Conservation (phyloP, 331 rosid genomes). For the Prunus yedoensis region DNA sequence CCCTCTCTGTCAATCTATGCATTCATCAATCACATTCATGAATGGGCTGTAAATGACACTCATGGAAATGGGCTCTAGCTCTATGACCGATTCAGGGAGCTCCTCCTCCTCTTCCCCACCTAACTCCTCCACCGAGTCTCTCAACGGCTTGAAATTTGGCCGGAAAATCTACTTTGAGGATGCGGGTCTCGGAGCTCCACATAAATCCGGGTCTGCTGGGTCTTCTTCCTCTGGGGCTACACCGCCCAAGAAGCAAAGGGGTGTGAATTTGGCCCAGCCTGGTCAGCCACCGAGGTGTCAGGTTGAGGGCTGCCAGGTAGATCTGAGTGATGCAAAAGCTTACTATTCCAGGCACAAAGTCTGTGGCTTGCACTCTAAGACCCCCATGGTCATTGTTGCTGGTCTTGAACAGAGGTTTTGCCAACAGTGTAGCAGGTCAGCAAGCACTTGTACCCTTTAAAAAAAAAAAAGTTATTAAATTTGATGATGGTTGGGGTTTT, state of each 20-base stretch:
- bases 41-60: constrained; percentile 31
- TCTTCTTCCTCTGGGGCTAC: constrained; percentile 26
- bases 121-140: constrained; percentile 55
- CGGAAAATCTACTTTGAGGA: constrained; percentile 75
- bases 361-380: constrained; percentile 81
- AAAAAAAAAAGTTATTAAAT: too few species aligned
- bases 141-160: constrained; percentile 75
- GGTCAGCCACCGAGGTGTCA: constrained; percentile 86
- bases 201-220: constrained; percentile 39
- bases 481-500: neutral
- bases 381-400: constrained; percentile 71
- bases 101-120: constrained; percentile 55
- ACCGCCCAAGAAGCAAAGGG: constrained; percentile 51
- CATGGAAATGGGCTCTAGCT: constrained; percentile 53
- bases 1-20: neutral
- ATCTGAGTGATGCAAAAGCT: constrained; percentile 83
- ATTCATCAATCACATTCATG: constrained; percentile 2
- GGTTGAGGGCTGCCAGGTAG: constrained; percentile 84
- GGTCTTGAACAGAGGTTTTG: constrained; percentile 90
- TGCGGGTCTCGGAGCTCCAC: constrained; percentile 33
- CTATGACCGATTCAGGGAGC: constrained; percentile 47
- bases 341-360: constrained; percentile 95
- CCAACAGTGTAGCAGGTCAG: constrained; percentile 98
- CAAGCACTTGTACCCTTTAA: too few species aligned
- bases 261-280: constrained; percentile 31